Evolutionary conservation across 768 basidiomycete species (phyloP).

Genomic region (Termitomyces sp.): DNA sequence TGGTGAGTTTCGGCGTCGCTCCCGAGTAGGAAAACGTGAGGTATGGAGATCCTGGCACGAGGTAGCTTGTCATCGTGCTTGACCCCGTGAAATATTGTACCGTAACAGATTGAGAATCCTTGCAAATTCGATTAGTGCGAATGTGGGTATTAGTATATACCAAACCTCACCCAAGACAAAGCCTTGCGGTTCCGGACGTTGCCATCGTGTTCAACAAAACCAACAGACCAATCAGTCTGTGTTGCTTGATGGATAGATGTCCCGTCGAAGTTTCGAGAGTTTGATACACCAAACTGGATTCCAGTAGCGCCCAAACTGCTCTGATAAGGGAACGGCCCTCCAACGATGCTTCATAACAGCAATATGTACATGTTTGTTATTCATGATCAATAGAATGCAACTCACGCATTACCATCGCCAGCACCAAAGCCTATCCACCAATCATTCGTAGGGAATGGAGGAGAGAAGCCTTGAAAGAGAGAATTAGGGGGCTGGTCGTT

Average conservation of each 20-base stretch:
- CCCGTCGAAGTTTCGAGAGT: constrained; percentile 27
- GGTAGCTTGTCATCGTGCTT: constrained; percentile 27
- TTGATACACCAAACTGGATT: constrained; percentile 29
- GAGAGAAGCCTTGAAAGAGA: constrained; percentile 29
- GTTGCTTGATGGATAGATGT: constrained; percentile 28
- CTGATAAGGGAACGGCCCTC: constrained; percentile 31
- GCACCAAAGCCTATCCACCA: constrained; percentile 34
- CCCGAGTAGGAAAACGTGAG: constrained; percentile 27
- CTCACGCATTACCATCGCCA: constrained; percentile 20
- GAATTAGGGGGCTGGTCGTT: constrained; percentile 26
- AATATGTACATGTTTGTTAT: background rate
- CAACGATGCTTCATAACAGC: constrained; percentile 20
- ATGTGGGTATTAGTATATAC: background rate
- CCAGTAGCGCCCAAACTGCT: constrained; percentile 21
- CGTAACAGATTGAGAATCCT: constrained; percentile 32
- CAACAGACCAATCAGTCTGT: constrained; percentile 28
- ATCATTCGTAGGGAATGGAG: constrained; percentile 31
- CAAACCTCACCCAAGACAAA: constrained; percentile 24
- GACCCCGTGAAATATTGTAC: constrained; percentile 29
- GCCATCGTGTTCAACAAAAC: constrained; percentile 28
- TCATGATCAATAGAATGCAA: background rate
- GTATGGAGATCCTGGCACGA: constrained; percentile 31
- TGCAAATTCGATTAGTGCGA: background rate
- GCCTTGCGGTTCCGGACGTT: constrained; percentile 28
- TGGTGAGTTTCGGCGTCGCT: constrained; percentile 29